phyloP scores from a whole-genome alignment of 2,329 filamentous ascomycete species.

The Talaromyces sp. region DNA sequence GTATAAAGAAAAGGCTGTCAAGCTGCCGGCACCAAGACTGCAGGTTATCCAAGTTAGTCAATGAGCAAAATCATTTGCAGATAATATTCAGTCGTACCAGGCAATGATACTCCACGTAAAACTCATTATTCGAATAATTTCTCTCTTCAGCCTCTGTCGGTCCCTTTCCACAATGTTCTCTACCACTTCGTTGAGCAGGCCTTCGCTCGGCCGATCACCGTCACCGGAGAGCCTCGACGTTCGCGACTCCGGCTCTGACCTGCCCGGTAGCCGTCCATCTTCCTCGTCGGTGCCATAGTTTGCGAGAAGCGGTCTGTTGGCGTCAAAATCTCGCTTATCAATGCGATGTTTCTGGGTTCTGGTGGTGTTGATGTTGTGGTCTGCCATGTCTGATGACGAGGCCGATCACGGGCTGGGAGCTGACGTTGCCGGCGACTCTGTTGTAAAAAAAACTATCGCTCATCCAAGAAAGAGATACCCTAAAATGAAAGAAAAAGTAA shows the following conservation, averaged over 20 bases:
- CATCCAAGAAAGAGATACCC: neutral
- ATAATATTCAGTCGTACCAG: constrained; percentile 36
- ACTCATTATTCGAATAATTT: constrained; percentile 49
- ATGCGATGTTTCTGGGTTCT: neutral
- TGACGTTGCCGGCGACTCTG: neutral
- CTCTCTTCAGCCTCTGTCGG: constrained; percentile 47
- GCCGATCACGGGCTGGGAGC: neutral
- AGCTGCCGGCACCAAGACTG: constrained; percentile 77
- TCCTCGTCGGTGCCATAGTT: constrained; percentile 12
- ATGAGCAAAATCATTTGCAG: neutral
- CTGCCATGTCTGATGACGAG: neutral
- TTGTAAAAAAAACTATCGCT: neutral
- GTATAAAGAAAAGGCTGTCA: constrained; percentile 91
- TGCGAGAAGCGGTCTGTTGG: constrained; percentile 30
- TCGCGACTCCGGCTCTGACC: constrained; percentile 13
- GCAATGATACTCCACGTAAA: constrained; percentile 57
- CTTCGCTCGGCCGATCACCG: constrained; percentile 33
- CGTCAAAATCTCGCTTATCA: constrained; percentile 44
- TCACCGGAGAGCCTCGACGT: constrained; percentile 10
- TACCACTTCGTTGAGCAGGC: constrained; percentile 55
- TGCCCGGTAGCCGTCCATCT: constrained; percentile 20
- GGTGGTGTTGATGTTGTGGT: neutral
- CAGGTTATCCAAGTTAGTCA: constrained; percentile 3
- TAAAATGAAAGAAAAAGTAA: neutral
- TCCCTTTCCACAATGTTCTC: constrained; percentile 56